Evolutionary conservation across 148 eudicot species (phyloP), one percentile per base, ranked within the genome.

Genomic region (Rhododendron ferrugineum): DNA sequence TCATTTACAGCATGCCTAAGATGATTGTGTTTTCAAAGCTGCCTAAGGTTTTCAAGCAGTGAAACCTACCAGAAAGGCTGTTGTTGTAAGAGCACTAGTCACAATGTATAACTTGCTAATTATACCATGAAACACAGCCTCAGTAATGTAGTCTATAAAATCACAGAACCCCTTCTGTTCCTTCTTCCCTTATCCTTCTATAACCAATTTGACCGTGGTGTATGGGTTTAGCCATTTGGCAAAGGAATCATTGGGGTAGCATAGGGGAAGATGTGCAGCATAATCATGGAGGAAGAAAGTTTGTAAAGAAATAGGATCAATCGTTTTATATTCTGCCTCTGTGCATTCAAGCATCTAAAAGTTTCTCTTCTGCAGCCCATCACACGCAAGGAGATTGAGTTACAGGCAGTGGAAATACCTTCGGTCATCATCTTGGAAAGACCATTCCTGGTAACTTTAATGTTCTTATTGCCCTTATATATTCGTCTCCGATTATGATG

Each of bases 341-440:
- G 37, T 80, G 68, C 66, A 47, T 18, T 82, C 50, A 30, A 52
- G 70, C 72, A 73, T 81, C 77, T 85, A 79, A 74, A 56, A 36
- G n/a, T 0, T 86, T 64, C 82, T 88, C 54, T 84, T 52, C 50
- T n/a, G 87, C 97, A 97, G 99, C 98, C 99, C 84, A 88, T 94
- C 85, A 73, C 91, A 85, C 94, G 89, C 80, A 97, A 94, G 89
- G 99, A 95, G 75, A 90, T 97, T 86, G 98, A 97, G 86, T 90
- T 97, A 92, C 93, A 88, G 80, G 92, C 91, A 56, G 90, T 88
- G 84, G 91, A 95, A 85, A 89, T 92, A 52, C 98, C 98, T 74
- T 91, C 90, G 56, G 86, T 87, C 47, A 94, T 95, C 74, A 84
- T 87, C 78, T 80, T 95, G 94, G 95, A 97, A 82, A 91, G 89